Base-by-base conservation (phyloP, 2,329 filamentous ascomycete genomes). In the Aspergillus sp. region DNA sequence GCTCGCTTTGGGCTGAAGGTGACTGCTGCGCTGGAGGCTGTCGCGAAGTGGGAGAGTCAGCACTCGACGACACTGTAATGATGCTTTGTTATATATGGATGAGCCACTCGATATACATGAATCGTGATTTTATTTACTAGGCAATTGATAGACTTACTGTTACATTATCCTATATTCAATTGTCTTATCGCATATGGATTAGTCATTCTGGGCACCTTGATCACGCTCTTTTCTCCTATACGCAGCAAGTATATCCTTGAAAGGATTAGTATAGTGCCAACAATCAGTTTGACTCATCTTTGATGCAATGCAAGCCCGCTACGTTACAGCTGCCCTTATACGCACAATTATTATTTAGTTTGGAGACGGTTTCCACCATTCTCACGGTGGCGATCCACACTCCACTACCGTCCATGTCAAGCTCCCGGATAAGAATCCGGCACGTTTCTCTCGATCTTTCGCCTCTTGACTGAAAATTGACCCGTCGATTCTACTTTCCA, bases 1-100 rank as follows among this genome's bases (percentile, higher is more conserved):
- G 81, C 85, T 51, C 78, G 85, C 67, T 70, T 80, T 52, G 79
- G 79, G 6, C 66, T 80, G 47, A 80, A 80, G 62, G 75, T 81
- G 57, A 79, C 79, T 19, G 76, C 76, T 42, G 79, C 73, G 3
- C 65, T 75, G 54, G 77, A 77, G 54, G 77, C 79, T 4, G 68
- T 81, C 34, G 68, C 68, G 24, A 76, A 75, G 53, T 80, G 76
- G 76, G 73, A 79, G 61, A 64, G 46, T 27, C 60, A 64, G 30
- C 70, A 75, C 49, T 54, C 61, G 41, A 56, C 42, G 12, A 20
- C 52, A 11, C 58, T 49, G n/a, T 62, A 56, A 65, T 52, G 57
- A 56, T 15, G 8, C 20, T 15, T 20, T 17, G 19, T n/a, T 30
- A 30, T 41, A 49, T 50, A 49, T 56, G 37, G 30, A 56, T 54